Base-by-base conservation (phyloP, 148 eudicot genomes). In the Chenopodium album region DNA sequence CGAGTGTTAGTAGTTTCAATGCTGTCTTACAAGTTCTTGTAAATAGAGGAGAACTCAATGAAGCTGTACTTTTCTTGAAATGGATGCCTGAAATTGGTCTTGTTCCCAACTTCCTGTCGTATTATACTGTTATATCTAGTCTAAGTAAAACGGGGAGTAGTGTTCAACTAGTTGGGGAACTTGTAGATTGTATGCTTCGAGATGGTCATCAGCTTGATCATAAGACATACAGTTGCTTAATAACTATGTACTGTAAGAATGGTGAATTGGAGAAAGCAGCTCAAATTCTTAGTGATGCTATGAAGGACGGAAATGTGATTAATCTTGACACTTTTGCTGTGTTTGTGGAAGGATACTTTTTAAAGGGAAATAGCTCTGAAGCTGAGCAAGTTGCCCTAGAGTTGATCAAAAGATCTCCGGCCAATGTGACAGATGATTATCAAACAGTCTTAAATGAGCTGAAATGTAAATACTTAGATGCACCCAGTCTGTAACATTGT, bases 81-180 rank as follows among this genome's bases (percentile, higher is more conserved):
- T 82, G 83, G 78, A 89, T 89, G 88, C 81, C 77, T 0, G 78
- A 23, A 26, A 73, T 80, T 81, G 87, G 87, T 69, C 76, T 83
- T 63, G 4, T 11, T 70, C 92, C 89, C 20, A 89, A 89, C 72
- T 89, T 89, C 83, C 2, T 84, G 48, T 89, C 92, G 7, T 88
- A 88, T 71, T 83, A 14, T 50, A 80, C 76, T 11, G 86, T 90
- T 69, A 83, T 88, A 76, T 73, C 59, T 63, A 81, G 88, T n/a
- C 85, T 88, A 60, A 68, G 83, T 56, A 75, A 79, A 64, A 63
- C 80, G 75, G 85, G 87, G 86, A 46, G 89, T 85, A 77, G 82
- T 76, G 89, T 87, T 9, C 88, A 92, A 76, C 91, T 88, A 71
- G 93, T 76, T 81, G 91, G 47, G 69, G 93, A 83, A 79, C 84